Conservation (phyloP, 1,139 yeast species). For the Lodderomyces metapsilosis region DNA sequence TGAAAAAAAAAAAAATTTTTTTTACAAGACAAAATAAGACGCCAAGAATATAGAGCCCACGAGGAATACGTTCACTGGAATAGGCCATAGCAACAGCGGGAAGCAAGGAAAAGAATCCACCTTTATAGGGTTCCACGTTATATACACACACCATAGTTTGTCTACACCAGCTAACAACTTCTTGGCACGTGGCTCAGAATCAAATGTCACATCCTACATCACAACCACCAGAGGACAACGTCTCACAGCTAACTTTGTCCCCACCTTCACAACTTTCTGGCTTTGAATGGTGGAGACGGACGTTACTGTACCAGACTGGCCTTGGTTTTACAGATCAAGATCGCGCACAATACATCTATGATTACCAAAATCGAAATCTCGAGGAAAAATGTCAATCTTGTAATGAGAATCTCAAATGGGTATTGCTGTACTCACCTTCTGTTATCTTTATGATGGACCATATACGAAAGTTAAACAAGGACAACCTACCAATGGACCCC, state of each 20-base stretch:
- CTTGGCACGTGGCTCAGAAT: background rate
- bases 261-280: constrained; percentile 35
- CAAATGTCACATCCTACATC: constrained; percentile 4
- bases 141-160: too few relatives aligned
- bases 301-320: constrained; percentile 72
- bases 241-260: constrained; percentile 16
- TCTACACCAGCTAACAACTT: too few relatives aligned
- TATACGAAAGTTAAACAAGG: constrained; percentile 67
- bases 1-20: constrained; percentile 2
- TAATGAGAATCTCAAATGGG: constrained; percentile 75
- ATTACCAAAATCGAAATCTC: constrained; percentile 45
- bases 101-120: too few relatives aligned
- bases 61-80: too few relatives aligned
- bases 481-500: constrained; percentile 18
- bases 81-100: too few relatives aligned
- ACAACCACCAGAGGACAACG: constrained; percentile 5
- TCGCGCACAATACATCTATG: constrained; percentile 56
- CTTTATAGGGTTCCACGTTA: too few relatives aligned
- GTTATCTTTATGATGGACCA: constrained; percentile 88
- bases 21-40: background rate
- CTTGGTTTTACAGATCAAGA: constrained; percentile 59
- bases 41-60: too few relatives aligned
- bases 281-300: constrained; percentile 82
- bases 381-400: constrained; percentile 63
- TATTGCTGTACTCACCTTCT: constrained; percentile 76